A percentile compares a stretch with the other conserved stretches of the same genome.
Conservation (phyloP, 495 filamentous ascomycete genomes). For the Tuber indicum region DNA sequence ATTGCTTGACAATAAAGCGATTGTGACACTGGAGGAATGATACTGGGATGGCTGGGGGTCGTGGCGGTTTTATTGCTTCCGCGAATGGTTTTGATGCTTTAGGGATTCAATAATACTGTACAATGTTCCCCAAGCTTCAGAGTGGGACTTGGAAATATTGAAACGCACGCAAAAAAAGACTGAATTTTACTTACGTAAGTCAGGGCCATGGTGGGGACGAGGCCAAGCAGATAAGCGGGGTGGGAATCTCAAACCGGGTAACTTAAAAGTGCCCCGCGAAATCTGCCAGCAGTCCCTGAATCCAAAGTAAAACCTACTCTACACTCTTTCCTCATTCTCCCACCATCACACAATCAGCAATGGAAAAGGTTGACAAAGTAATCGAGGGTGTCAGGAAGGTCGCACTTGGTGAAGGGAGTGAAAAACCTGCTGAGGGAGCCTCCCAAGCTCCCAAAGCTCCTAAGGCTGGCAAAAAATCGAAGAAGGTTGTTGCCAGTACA, state of each 20-base stretch:
- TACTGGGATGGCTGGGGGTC: neutral
- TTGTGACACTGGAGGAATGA: neutral
- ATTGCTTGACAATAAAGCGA: neutral
- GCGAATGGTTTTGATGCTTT: neutral
- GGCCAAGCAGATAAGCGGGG: neutral
- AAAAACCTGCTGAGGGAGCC: neutral
- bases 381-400: constrained; percentile 50
- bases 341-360: constrained; percentile 14
- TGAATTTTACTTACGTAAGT: neutral
- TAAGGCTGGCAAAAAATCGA: constrained; percentile 43
- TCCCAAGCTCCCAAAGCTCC: constrained; percentile 37
- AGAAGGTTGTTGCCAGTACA: constrained; percentile 45
- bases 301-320: neutral
- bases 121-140: neutral
- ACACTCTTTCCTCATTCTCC: neutral
- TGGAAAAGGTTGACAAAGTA: constrained; percentile 34
- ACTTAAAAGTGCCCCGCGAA: neutral
- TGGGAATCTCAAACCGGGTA: neutral
- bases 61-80: neutral
- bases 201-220: neutral
- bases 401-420: constrained; percentile 42
- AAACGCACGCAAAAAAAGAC: neutral
- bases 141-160: neutral
- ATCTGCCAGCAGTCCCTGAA: neutral
- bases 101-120: neutral